Evolutionary conservation across 345 rosid species (phyloP), one percentile per base, ranked within the genome.

Genomic region (Hibiscus syriacus): DNA sequence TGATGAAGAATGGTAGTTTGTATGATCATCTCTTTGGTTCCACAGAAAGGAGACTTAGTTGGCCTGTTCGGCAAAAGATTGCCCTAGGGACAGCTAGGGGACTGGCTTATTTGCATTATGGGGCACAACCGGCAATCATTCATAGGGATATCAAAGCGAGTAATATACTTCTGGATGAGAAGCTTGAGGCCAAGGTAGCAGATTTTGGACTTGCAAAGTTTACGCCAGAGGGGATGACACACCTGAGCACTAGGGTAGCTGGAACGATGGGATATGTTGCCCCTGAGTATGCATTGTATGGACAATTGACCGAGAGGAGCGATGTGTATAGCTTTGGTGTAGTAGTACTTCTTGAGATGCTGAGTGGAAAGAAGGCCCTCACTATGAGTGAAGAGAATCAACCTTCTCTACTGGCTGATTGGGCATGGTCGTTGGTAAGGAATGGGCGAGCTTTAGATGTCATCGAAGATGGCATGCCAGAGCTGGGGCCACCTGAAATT

Each of bases 221-320:
- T 59, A 80, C 84, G 2, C 95, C 92, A 0, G 98, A 90, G 68
- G 90, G 92, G 23, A 70, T 83, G 78, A 85, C 98, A 22, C 97
- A 90, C 81, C 52, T 86, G 84, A 92, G 91, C 83, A 92, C 98
- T 2, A 70, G 98, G 72, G 98, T 90, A 2, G 98, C 97, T 0
- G 98, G 98, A 11, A 92, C 98, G 14, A 88, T 86, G 98, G 98
- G 98, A 22, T 92, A 92, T 54, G 95, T 92, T 26, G 98, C 98
- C 3, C 98, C 98, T 0, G 98, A 92, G 84, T 92, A 92, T 60
- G 97, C 98, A 0, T 67, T 90, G 66, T 90, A 92, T 43, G 98
- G 97, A 58, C 95, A 92, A 27, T 65, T 92, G 73, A 92, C 98
- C 0, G 95, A 88, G 69, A 82, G 90, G 64, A 92, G 97, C 34